Conservation (phyloP, 495 filamentous ascomycete species). For the Aspergillus baeticus region DNA sequence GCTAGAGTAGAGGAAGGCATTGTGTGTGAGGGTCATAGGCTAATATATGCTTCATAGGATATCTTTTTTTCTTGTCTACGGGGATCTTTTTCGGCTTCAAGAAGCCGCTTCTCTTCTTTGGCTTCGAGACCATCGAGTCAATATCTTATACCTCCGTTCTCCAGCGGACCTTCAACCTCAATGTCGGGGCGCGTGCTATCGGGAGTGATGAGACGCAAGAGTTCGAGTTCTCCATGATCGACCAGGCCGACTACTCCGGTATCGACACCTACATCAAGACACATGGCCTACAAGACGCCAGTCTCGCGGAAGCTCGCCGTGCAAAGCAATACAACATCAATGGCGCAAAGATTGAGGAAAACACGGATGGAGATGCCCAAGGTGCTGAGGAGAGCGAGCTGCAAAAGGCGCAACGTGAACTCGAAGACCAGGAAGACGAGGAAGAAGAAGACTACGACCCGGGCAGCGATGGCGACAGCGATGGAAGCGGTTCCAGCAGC, state of each 20-base stretch:
- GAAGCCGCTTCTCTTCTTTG: conserved; percentile 86
- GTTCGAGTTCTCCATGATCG: conserved; percentile 82
- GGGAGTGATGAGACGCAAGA: conserved; percentile 58
- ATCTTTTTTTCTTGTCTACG: conserved; percentile 79
- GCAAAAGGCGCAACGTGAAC: conserved; percentile 68
- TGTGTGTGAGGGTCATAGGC: too few species aligned
- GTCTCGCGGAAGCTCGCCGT: conserved; percentile 82
- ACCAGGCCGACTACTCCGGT: conserved; percentile 77
- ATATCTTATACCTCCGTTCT: conserved; percentile 88
- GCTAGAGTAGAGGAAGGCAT: not conserved
- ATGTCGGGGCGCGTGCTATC: conserved; percentile 56
- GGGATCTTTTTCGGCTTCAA: conserved; percentile 95
- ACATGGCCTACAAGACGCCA: conserved; percentile 83
- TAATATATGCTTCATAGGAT: conserved; percentile 51
- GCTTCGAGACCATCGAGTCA: conserved; percentile 72
- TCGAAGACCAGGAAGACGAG: conserved; percentile 68
- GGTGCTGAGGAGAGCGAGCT: conserved; percentile 52
- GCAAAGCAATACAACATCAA: conserved; percentile 81
- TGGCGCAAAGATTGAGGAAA: conserved; percentile 52
- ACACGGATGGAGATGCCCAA: conserved; percentile 25
- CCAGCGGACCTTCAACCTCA: conserved; percentile 91
- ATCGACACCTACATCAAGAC: conserved; percentile 83
- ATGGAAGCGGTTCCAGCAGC: conserved; percentile 60
- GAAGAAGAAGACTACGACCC: conserved; percentile 90
- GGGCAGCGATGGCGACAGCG: conserved; percentile 71